Percentiles rank a stretch among this genome's conserved stretches.
Conservation (phyloP, 2,329 filamentous ascomycete genomes). For the Colletotrichum somersetense region DNA sequence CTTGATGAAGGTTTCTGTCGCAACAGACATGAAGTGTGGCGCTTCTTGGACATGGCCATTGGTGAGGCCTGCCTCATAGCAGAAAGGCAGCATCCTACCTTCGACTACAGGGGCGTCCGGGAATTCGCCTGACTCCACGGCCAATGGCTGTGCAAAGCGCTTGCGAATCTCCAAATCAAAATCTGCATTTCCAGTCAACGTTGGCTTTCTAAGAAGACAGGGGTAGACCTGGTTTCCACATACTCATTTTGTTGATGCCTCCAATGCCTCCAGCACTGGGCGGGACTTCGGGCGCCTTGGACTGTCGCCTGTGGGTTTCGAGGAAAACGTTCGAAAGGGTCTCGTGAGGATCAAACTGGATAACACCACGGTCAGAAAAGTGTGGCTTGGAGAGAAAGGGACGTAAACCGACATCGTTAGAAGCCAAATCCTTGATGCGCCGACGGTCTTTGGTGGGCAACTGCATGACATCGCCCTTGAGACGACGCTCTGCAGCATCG, state of each 20-base stretch:
- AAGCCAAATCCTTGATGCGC: constrained; percentile 73
- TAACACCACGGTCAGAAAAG: constrained; percentile 43
- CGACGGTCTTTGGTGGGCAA: constrained; percentile 74
- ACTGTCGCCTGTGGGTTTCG: constrained; percentile 61
- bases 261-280: constrained; percentile 72
- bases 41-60: constrained; percentile 71
- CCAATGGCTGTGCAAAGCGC: constrained; percentile 72
- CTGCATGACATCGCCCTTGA: constrained; percentile 79
- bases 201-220: neutral
- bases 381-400: neutral
- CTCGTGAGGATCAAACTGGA: constrained; percentile 67
- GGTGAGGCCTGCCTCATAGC: constrained; percentile 73
- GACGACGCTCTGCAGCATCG: constrained; percentile 73
- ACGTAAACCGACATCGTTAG: constrained; percentile 68
- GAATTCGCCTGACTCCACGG: constrained; percentile 77
- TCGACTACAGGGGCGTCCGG: constrained; percentile 74
- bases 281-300: constrained; percentile 70
- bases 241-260: constrained; percentile 81
- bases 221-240: constrained; percentile 48
- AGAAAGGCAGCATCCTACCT: constrained; percentile 75
- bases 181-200: constrained; percentile 55
- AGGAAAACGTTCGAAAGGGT: constrained; percentile 65
- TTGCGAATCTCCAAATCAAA: constrained; percentile 77
- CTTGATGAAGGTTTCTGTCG: constrained; percentile 76
- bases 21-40: constrained; percentile 73